phyloP scores from a whole-genome alignment of 768 basidiomycete genomes.

The Fomitopsis serialis region DNA sequence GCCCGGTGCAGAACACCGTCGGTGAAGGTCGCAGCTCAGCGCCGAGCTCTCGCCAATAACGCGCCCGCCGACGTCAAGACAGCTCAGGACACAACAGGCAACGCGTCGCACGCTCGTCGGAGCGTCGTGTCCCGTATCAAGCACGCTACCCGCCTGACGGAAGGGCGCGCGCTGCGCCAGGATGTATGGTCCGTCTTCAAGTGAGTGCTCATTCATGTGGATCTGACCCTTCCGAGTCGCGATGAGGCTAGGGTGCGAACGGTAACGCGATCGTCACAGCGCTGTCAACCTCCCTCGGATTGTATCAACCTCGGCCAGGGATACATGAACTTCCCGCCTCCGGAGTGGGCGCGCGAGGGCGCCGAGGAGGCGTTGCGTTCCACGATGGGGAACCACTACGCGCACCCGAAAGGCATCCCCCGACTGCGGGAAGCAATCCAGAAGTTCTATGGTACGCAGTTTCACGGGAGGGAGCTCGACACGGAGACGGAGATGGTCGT shows the following conservation, averaged over 20 bases:
- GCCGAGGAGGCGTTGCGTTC: conserved; percentile 61
- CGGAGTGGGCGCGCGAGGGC: conserved; percentile 69
- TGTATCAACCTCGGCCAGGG: conserved; percentile 89
- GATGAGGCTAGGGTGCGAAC: too few relatives aligned
- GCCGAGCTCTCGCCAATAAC: too few relatives aligned
- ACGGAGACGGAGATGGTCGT: conserved; percentile 86
- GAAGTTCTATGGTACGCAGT: conserved; percentile 65
- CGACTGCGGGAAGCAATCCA: conserved; percentile 86
- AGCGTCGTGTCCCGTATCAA: too few relatives aligned
- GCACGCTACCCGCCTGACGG: conserved; percentile 57
- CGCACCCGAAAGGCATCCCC: conserved; percentile 85
- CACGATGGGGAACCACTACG: conserved; percentile 75
- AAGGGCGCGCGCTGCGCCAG: conserved; percentile 71
- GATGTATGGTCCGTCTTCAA: conserved; percentile 93
- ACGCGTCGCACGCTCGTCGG: too few relatives aligned
- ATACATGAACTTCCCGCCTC: conserved; percentile 90
- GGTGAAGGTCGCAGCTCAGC: too few relatives aligned
- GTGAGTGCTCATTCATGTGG: conserved; percentile 32
- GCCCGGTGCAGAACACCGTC: too few relatives aligned
- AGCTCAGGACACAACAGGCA: too few relatives aligned
- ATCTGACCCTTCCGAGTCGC: too few relatives aligned
- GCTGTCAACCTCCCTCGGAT: conserved; percentile 83
- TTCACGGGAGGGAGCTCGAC: conserved; percentile 62
- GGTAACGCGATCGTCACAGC: too few relatives aligned
- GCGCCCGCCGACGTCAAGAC: too few relatives aligned